Conservation (phyloP, 495 filamentous ascomycete species). For the Neurospora discreta region DNA sequence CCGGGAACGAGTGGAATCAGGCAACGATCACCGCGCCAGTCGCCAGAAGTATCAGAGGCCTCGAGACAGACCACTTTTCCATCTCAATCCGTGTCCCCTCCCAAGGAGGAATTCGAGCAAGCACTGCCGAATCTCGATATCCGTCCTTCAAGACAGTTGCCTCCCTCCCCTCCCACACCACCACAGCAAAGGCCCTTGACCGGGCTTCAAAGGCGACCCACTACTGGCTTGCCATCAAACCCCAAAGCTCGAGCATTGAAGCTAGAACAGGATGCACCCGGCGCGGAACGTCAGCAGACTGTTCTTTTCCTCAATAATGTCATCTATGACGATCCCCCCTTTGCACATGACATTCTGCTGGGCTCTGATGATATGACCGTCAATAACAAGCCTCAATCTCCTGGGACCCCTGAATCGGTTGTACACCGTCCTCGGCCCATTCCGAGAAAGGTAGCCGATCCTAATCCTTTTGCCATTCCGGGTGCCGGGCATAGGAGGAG, state of each 20-base stretch:
- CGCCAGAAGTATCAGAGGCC: slow-evolving; percentile 2
- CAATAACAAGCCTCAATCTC: slow-evolving; percentile 10
- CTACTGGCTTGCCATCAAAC: slow-evolving; percentile 39
- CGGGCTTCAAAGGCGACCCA: slow-evolving; percentile 34
- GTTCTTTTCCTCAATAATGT: slow-evolving; percentile 44
- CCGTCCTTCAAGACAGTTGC: slow-evolving; percentile 23
- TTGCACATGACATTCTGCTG: slow-evolving; percentile 34
- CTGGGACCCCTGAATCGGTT: slow-evolving; percentile 24
- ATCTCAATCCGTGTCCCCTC: background rate
- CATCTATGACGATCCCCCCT: slow-evolving; percentile 35
- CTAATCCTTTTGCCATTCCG: slow-evolving; percentile 18
- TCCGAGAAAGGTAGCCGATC: slow-evolving; percentile 33
- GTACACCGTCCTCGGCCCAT: slow-evolving; percentile 43
- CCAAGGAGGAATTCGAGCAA: background rate
- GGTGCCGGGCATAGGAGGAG: slow-evolving; percentile 26
- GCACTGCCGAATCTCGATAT: slow-evolving; percentile 11
- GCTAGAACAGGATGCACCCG: slow-evolving; percentile 15
- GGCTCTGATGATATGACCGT: slow-evolving; percentile 18
- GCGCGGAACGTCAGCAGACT: slow-evolving; percentile 28
- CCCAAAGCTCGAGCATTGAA: slow-evolving; percentile 34
- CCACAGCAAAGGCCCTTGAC: slow-evolving; percentile 26
- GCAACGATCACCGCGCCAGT: slow-evolving; percentile 29
- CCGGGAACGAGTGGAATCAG: slow-evolving; percentile 32
- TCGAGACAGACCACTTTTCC: background rate
- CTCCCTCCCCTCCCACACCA: slow-evolving; percentile 18